Percentiles rank a stretch among this genome's conserved stretches.
Evolutionary conservation across 495 filamentous ascomycete genomes (phyloP).

Genomic region (Aspergillus taichungensis): DNA sequence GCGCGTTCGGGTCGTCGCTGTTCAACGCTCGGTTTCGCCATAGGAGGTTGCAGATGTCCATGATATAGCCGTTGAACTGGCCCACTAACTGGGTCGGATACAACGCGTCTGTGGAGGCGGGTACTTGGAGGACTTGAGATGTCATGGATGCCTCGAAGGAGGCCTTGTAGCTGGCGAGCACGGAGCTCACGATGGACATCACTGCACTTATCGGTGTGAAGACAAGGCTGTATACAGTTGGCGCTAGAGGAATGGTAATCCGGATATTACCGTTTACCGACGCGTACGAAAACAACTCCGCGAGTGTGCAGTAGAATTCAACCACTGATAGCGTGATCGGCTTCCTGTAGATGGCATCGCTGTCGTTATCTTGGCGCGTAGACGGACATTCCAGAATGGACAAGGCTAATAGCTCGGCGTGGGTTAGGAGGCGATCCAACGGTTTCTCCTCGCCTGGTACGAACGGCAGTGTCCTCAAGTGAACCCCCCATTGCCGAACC

Average conservation of each 20-base stretch:
- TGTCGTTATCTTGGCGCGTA: slow-evolving; percentile 11
- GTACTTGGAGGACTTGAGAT: slow-evolving; percentile 22
- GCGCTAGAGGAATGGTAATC: slow-evolving; percentile 58
- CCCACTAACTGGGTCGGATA: slow-evolving; percentile 45
- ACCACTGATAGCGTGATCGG: slow-evolving; percentile 41
- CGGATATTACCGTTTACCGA: slow-evolving; percentile 41
- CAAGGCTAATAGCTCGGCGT: slow-evolving; percentile 54
- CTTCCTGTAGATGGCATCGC: slow-evolving; percentile 6
- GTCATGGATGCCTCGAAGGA: slow-evolving; percentile 62
- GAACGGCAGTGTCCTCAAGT: slow-evolving; percentile 21
- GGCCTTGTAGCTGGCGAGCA: slow-evolving; percentile 59
- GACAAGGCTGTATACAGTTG: slow-evolving; percentile 59
- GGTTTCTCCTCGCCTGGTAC: slow-evolving; percentile 24
- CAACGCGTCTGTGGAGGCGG: slow-evolving; percentile 30
- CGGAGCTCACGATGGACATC: slow-evolving; percentile 62
- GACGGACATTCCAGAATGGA: slow-evolving; percentile 48
- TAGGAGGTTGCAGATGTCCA: slow-evolving; percentile 82
- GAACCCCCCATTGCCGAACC: slow-evolving; percentile 58
- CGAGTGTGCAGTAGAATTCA: slow-evolving; percentile 57
- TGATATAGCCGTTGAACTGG: slow-evolving; percentile 76
- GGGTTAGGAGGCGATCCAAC: slow-evolving; percentile 40
- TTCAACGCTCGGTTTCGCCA: slow-evolving; percentile 75
- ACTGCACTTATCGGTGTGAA: slow-evolving; percentile 53
- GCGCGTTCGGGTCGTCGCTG: slow-evolving; percentile 56
- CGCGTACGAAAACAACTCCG: slow-evolving; percentile 47